Base-by-base conservation (phyloP, 225 moss, liverwort and hornwort species). In the Polytrichum commune region DNA sequence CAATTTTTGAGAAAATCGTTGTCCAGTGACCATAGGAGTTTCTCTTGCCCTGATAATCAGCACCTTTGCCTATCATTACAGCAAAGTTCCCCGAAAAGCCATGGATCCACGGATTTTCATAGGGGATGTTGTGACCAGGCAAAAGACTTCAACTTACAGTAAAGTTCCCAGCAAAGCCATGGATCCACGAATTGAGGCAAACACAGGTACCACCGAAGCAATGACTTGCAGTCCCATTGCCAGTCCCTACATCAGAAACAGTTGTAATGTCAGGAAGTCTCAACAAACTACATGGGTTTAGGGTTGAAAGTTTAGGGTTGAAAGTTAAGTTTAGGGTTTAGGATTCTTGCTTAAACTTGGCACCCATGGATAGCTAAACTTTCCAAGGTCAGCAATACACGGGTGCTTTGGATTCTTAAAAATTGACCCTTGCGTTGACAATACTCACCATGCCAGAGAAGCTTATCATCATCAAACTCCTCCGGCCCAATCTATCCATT, bases 401-500 rank as follows among this genome's bases (percentile, higher is more conserved):
- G 0, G 13, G 38, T 46, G 3, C 13, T 13, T 46, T 46, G 38
- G 38, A 46, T 46, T 46, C 38, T 13, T 13, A 3, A 13, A 33
- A 46, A 46, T 46, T 13, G 13, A 46, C 38, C 38, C 38, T 23
- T 58, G 58, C 1, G 6, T 58, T 58, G 20, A 58, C 58, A 62
- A 78, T 22, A 74, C 76, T 78, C 71, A 89, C 95, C 95, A 96
- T 96, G 82, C 95, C 93, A 69, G 71, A 82, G 71, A 96, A 96
- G 77, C 95, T 96, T 86, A 88, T 85, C 24, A 96, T 72, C 75
- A 93, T 71, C 55, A 96, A 82, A 29, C 72, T 90, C 18, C 93
- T 81, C 70, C 93, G 84, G 67, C 95, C 93, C 70, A 93, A 84
- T 54, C 77, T 90, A 69, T 96, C 93, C 84, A 96, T 93, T 29